phyloP scores from a whole-genome alignment of 768 basidiomycete species.

The Suillus tomentosus region DNA sequence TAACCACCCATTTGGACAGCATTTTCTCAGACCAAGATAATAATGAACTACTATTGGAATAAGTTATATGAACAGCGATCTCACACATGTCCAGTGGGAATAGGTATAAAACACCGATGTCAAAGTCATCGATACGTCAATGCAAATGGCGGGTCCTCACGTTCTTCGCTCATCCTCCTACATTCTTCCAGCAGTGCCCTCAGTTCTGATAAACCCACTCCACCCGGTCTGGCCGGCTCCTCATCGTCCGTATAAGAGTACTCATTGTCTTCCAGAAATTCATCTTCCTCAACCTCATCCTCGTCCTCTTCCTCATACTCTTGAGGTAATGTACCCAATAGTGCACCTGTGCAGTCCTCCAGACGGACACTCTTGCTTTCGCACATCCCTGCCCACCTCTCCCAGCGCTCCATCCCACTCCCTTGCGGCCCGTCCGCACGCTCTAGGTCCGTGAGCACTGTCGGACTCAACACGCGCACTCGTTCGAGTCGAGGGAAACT shows the following conservation, averaged over 20 bases:
- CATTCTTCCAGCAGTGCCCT: slow-evolving; percentile 61
- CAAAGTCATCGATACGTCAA: slow-evolving; percentile 12
- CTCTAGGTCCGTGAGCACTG: slow-evolving; percentile 60
- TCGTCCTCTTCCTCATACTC: slow-evolving; percentile 31
- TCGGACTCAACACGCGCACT: slow-evolving; percentile 59
- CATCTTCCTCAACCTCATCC: slow-evolving; percentile 35
- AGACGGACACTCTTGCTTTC: slow-evolving; percentile 51
- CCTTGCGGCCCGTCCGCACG: slow-evolving; percentile 50
- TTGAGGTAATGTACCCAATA: slow-evolving; percentile 48
- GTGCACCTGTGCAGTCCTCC: slow-evolving; percentile 75
- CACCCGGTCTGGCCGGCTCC: slow-evolving; percentile 23
- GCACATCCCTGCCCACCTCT: slow-evolving; percentile 67
- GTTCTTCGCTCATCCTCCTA: slow-evolving; percentile 42
- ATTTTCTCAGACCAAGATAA: neutral
- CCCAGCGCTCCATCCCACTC: slow-evolving; percentile 54
- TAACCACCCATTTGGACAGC: neutral
- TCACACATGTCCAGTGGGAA: too few relatives aligned
- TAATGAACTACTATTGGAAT: neutral
- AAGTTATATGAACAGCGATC: neutral
- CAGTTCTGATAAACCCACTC: slow-evolving; percentile 42
- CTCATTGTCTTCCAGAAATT: slow-evolving; percentile 21
- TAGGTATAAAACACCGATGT: neutral
- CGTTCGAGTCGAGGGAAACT: slow-evolving; percentile 65
- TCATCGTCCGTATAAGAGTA: slow-evolving; percentile 37
- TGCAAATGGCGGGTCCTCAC: slow-evolving; percentile 29